Conservation (phyloP, 345 rosid species). For the Linum trigynum region DNA sequence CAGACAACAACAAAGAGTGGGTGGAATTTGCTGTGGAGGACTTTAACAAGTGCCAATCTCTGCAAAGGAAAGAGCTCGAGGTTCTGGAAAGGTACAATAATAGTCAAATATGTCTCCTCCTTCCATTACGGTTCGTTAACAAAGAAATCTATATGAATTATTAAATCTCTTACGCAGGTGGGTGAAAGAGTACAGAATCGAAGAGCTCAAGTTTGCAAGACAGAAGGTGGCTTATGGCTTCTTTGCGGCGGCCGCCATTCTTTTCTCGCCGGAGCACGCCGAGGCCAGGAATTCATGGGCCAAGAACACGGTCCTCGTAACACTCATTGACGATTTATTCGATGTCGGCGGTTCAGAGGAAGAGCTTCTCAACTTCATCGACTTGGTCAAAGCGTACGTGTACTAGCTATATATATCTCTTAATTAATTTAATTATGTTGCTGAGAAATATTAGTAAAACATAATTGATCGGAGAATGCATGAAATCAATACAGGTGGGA, state of each 20-base stretch:
- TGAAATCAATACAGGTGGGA: constrained; percentile 8
- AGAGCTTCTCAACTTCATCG: constrained; percentile 12
- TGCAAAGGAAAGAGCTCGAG: constrained; percentile 12
- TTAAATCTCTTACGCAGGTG: constrained; percentile 8
- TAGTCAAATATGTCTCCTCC: neutral
- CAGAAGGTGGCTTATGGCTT: constrained; percentile 12
- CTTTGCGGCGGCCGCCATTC: constrained; percentile 9
- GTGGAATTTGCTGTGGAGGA: constrained; percentile 11
- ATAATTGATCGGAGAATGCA: too few species aligned
- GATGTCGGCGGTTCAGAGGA: constrained; percentile 13
- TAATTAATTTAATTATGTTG: too few species aligned
- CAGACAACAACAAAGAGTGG: constrained; percentile 1
- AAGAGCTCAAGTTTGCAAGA: constrained; percentile 13
- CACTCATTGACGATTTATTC: constrained; percentile 14
- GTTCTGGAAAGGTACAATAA: constrained; percentile 7
- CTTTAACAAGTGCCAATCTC: constrained; percentile 12
- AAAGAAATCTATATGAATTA: neutral
- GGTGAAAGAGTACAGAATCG: constrained; percentile 9
- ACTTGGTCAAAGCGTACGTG: constrained; percentile 8
- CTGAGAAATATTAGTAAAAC: too few species aligned
- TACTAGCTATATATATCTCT: too few species aligned
- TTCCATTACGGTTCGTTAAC: neutral
- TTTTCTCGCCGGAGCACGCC: neutral
- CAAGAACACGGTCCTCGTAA: constrained; percentile 10
- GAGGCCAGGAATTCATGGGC: constrained; percentile 16